Evolutionary conservation across 345 rosid species (phyloP), one percentile per base, ranked within the genome.

Genomic region (Rubroshorea leprosula): DNA sequence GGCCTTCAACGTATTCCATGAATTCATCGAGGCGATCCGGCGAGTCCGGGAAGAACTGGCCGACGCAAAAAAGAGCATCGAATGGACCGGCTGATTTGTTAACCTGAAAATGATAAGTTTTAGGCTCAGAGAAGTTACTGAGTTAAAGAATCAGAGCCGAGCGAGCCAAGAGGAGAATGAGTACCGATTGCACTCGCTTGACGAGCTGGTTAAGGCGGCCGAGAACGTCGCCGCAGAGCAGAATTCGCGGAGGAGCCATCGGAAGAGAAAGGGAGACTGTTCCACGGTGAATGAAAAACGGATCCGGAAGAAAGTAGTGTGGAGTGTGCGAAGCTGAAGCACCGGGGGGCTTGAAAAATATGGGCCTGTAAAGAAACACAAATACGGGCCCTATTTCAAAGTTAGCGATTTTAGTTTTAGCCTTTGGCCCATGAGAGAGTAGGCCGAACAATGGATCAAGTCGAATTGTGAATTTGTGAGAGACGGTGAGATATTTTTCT

Each of bases 31-130:
- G 74, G 25, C 56, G 62, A 38, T 84, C 96, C 49, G 72, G 55
- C 10, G 80, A 68, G 66, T 79, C 90, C 0, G 96, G 89, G 43
- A 92, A 89, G 78, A 89, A 92, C 72, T 89, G 95, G 2, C 96
- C 96, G 26, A 78, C 91, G 71, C 93, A 89, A 19, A 92, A 51
- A 24, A 92, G 76, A 16, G 82, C 84, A 45, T 88, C 93, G 65
- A 92, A 92, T 22, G 89, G 98, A 17, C 98, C 85, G 0, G 93
- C 83, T 4, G 90, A 81, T 68, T 84, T 89, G 69, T 75, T 92
- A 55, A 83, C 98, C 96, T 84, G 72, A 26, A 31, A 39, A 23
- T 25, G 8, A 16, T 51, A 6, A 14, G 29, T n/a, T 26, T 23
- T 38, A 14, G 21, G 41, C 52, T 47, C 16, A n/a, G 23, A 27